Evolutionary conservation across 2,329 filamentous ascomycete genomes (phyloP), one percentile per base, ranked within the genome.

Genomic region (Venturia carpophila): DNA sequence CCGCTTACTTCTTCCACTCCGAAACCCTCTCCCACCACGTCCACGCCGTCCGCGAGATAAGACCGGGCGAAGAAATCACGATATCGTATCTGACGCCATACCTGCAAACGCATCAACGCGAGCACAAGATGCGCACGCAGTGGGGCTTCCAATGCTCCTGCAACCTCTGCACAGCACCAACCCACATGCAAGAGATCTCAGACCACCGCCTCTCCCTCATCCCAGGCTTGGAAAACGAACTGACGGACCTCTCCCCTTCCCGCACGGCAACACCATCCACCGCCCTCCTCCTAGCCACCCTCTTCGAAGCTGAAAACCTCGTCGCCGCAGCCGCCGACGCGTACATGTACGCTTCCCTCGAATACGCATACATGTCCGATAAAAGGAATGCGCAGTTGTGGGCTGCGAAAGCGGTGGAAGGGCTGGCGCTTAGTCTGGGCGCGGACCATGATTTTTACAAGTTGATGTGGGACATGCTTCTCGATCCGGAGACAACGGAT

Each of bases 81-180:
- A 71, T 79, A 41, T 73, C 74, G n/a, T 39, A 65, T 19, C 17
- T 60, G 19, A 56, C 73, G 70, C 47, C 70, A 72, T 19, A 68
- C 77, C 7, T 75, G 75, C 65, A 67, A 72, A 3, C 69, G 7
- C 61, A 68, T 3, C 69, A 70, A 41, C 71, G 77, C 5, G 72
- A 74, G 47, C 65, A 69, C 42, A 69, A 69, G 11, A 70, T 78
- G 1, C 65, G 69, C 3, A 68, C 70, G 15, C 70, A 71, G 61
- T 79, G 77, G 77, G 74, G 74, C 4, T 79, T 79, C 66, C 42
- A 67, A 10, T 79, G 77, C 67, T 69, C 71, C 15, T 79, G 77
- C 65, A 65, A 68, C 0, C 69, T 73, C 15, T 79, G 77, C 69
- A 73, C 71, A 1, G 68, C 68, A 2, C 68, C 70, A 37, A 63